Evolutionary conservation across 2,329 filamentous ascomycete genomes (phyloP).

Genomic region (Tolypocladium tropicale): DNA sequence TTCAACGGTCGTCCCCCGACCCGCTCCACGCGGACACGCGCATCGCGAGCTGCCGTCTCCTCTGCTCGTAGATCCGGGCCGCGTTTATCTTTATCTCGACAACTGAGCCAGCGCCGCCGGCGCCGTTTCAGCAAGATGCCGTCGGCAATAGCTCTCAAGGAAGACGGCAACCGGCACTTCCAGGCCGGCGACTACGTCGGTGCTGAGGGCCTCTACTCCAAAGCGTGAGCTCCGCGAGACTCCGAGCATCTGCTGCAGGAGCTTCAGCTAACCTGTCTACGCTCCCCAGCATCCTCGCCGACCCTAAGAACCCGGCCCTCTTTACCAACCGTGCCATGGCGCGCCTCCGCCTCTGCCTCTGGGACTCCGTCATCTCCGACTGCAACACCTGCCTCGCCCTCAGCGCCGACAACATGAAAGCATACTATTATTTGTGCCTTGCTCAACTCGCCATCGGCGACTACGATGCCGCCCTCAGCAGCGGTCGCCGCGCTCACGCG

Average conservation of each 20-base stretch:
- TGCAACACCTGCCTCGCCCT: slow-evolving; percentile 66
- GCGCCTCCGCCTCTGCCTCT: slow-evolving; percentile 62
- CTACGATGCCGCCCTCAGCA: slow-evolving; percentile 60
- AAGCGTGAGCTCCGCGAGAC: slow-evolving; percentile 42
- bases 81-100: not conserved
- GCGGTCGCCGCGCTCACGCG: slow-evolving; percentile 63
- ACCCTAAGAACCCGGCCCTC: slow-evolving; percentile 65
- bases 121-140: slow-evolving; percentile 14
- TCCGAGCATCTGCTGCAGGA: not conserved
- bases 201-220: slow-evolving; percentile 62
- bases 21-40: not conserved
- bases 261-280: not conserved
- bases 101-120: not conserved
- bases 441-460: slow-evolving; percentile 60
- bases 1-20: not conserved
- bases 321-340: slow-evolving; percentile 88
- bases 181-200: slow-evolving; percentile 50
- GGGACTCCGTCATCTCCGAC: slow-evolving; percentile 67
- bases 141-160: slow-evolving; percentile 34
- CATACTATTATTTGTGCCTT: slow-evolving; percentile 72
- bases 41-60: not conserved
- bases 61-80: no score
- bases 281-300: slow-evolving; percentile 57
- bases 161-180: slow-evolving; percentile 56
- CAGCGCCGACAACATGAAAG: slow-evolving; percentile 60